These are phyloP conservation scores for Colletotrichum sp. DNA, from an alignment of 2,329 filamentous ascomycete species.

Conservation along the genomic window DNA sequence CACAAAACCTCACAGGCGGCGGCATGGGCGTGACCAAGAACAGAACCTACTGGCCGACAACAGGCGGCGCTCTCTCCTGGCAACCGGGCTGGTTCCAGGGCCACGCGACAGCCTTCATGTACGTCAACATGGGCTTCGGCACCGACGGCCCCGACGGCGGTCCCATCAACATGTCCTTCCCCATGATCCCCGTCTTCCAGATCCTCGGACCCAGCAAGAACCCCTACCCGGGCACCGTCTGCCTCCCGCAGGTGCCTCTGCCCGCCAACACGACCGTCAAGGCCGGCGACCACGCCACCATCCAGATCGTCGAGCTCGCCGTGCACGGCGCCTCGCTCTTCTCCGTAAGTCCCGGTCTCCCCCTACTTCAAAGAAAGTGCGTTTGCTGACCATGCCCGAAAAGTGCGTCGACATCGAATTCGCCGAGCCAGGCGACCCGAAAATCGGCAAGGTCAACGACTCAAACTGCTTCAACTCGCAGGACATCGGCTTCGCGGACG, in stretches of 20 bases:
- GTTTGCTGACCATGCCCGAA: not conserved
- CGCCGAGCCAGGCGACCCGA: conserved; percentile 73
- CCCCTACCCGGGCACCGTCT: conserved; percentile 88
- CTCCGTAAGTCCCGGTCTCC: conserved; percentile 60
- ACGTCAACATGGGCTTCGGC: conserved; percentile 90
- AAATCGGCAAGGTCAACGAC: conserved; percentile 73
- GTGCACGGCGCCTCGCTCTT: conserved; percentile 84
- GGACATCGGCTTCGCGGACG: conserved; percentile 75
- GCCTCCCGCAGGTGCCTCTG: conserved; percentile 86
- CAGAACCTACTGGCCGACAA: conserved; percentile 89
- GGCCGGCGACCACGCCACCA: conserved; percentile 86
- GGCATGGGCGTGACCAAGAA: conserved; percentile 80
- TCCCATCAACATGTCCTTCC: conserved; percentile 85
- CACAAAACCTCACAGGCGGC: conserved; percentile 66
- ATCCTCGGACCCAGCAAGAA: conserved; percentile 81
- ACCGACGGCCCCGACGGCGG: conserved; percentile 66
- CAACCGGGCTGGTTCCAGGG: conserved; percentile 97
- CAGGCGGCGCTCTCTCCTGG: conserved; percentile 84
- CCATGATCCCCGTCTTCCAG: conserved; percentile 82
- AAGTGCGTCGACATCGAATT: conserved; percentile 97
- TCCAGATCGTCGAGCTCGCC: conserved; percentile 85
- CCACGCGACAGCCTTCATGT: conserved; percentile 81
- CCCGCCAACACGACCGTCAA: conserved; percentile 74
- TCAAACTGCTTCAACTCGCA: conserved; percentile 90
- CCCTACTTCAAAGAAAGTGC: fast-evolving